Conservation (phyloP, 345 rosid genomes). For the Erodium maritimum region DNA sequence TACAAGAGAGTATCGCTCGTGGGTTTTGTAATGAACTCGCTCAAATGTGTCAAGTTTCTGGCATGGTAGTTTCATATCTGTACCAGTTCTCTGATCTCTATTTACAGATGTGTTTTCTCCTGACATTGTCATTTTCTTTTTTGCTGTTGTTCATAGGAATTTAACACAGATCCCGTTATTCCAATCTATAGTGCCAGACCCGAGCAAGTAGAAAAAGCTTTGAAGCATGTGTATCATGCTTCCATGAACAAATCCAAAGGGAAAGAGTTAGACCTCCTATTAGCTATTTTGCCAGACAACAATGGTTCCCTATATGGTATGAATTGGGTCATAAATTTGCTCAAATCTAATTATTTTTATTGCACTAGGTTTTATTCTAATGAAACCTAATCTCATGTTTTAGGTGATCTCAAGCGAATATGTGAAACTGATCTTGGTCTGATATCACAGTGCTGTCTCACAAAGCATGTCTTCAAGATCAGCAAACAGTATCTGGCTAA, state of each 20-base stretch:
- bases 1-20: constrained; percentile 86
- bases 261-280: constrained; percentile 86
- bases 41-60: constrained; percentile 98
- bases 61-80: constrained; percentile 51
- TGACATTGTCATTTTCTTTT: not conserved
- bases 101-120: not conserved
- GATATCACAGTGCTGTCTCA: constrained; percentile 93
- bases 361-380: not conserved
- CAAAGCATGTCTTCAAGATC: constrained; percentile 94
- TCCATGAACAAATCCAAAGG: constrained; percentile 81
- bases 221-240: constrained; percentile 78
- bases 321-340: constrained; percentile 3
- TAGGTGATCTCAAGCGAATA: constrained; percentile 94
- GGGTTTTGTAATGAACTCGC: constrained; percentile 89
- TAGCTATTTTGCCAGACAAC: constrained; percentile 91
- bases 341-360: not conserved
- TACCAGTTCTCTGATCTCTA: not conserved
- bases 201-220: constrained; percentile 93
- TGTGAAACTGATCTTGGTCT: constrained; percentile 97
- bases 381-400: constrained; percentile 7
- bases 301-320: constrained; percentile 93
- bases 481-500: constrained; percentile 96
- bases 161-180: constrained; percentile 82
- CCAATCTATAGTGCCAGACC: constrained; percentile 86
- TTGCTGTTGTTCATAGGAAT: constrained; percentile 42